Evolutionary conservation across 768 basidiomycete species (phyloP).

Genomic region (Lanmaoa rubissima): DNA sequence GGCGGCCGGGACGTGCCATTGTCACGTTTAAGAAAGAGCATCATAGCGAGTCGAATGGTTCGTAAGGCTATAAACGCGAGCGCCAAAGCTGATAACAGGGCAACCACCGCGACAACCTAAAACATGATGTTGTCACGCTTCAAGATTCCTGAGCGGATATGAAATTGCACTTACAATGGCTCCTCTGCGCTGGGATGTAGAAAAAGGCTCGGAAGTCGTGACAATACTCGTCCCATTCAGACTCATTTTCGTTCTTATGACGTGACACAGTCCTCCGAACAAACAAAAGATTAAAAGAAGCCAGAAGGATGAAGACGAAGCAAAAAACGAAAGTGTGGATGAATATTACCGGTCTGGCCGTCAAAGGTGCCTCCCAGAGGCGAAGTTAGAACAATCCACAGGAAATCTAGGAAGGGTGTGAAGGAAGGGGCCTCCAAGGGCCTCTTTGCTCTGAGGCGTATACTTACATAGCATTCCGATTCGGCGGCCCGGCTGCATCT

Average conservation of each 20-base stretch:
- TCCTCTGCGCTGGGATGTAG: conserved; percentile 12
- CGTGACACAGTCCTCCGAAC: neutral
- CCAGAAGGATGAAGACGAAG: neutral
- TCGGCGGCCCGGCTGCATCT: neutral
- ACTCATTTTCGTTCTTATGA: conserved; percentile 1
- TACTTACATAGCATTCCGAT: neutral
- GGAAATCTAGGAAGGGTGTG: conserved; percentile 25
- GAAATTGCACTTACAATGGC: conserved; percentile 19
- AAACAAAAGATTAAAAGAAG: neutral
- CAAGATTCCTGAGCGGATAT: neutral
- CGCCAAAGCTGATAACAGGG: conserved; percentile 52
- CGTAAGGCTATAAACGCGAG: conserved; percentile 50
- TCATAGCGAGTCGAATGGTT: conserved; percentile 45
- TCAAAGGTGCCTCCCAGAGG: conserved; percentile 31
- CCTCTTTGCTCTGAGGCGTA: neutral
- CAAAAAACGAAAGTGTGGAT: conserved; percentile 4
- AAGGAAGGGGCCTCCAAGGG: conserved; percentile 10
- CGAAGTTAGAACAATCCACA: conserved; percentile 35
- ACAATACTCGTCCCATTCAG: conserved; percentile 2
- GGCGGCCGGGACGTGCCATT: conserved; percentile 29
- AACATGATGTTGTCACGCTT: neutral
- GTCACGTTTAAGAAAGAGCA: conserved; percentile 30
- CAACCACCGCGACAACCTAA: conserved; percentile 50
- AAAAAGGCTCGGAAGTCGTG: conserved; percentile 9
- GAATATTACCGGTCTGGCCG: conserved; percentile 24